These are phyloP conservation scores for Monascus purpureus DNA, from an alignment of 495 filamentous ascomycete species.

Conservation along the genomic window DNA sequence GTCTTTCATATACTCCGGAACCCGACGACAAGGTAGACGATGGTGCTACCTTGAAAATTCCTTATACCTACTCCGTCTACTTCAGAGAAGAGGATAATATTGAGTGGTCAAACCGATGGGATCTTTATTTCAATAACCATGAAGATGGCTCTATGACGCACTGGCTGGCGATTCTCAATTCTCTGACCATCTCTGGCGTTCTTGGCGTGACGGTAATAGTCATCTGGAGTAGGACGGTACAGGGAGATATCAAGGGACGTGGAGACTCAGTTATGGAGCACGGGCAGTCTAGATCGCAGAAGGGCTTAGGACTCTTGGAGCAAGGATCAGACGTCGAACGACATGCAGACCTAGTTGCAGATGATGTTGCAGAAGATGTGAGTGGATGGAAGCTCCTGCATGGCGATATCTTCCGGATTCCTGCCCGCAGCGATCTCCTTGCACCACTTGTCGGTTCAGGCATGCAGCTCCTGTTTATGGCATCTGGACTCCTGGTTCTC, in stretches of 20 bases:
- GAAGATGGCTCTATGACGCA: constrained; percentile 75
- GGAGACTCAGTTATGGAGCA: constrained; percentile 55
- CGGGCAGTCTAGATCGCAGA: constrained; percentile 44
- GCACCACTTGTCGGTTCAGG: constrained; percentile 82
- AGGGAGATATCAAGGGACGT: constrained; percentile 62
- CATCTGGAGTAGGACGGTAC: constrained; percentile 70
- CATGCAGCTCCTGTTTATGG: constrained; percentile 83
- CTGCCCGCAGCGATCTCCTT: constrained; percentile 59
- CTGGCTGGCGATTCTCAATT: constrained; percentile 89
- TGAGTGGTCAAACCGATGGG: constrained; percentile 83
- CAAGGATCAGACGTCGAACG: constrained; percentile 43
- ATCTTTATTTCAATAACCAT: constrained; percentile 86
- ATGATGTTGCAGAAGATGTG: constrained; percentile 68
- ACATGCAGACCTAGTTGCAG: constrained; percentile 56
- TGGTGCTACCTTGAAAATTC: constrained; percentile 58
- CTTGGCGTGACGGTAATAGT: constrained; percentile 76
- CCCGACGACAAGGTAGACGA: constrained; percentile 48
- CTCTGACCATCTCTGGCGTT: constrained; percentile 69
- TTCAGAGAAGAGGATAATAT: constrained; percentile 73
- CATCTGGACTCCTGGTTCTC: constrained; percentile 59
- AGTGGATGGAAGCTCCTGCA: constrained; percentile 94
- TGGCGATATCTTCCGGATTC: constrained; percentile 81
- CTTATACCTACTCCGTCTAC: constrained; percentile 88
- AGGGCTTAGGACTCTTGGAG: constrained; percentile 46
- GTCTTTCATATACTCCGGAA: constrained; percentile 44